Evolutionary conservation across 441 rosid species (phyloP), one percentile per base, ranked within the genome.

Genomic region (Erysimum cheiri): DNA sequence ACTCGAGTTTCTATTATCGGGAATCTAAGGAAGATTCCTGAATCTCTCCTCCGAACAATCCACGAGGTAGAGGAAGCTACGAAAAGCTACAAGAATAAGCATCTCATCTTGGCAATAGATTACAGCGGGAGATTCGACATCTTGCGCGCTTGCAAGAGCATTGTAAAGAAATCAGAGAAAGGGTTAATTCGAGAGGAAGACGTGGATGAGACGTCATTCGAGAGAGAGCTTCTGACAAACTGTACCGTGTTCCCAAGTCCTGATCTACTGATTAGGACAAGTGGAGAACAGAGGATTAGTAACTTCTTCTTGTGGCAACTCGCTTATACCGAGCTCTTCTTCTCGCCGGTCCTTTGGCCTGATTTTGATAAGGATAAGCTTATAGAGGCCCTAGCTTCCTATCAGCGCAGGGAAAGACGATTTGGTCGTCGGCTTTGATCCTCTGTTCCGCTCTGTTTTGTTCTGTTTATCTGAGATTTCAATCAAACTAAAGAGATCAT

Each of bases 291-390:
- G 11, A 50, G 85, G 35, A 78, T 80, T 6, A 85, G 86, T 71
- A 80, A 81, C 77, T 83, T 82, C 83, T 75, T 80, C 39, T 53
- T 79, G 13, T 85, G 85, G 88, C 88, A 84, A 24, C 67, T 78
- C 0, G 44, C 68, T 65, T 67, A 71, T 26, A 76, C 82, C 2
- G 75, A 69, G 32, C 79, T 84, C 40, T 81, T 70, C 70, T 60
- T 78, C 48, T 75, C 87, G 0, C 66, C 69, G 1, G 80, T 63
- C 0, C 79, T 75, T 33, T 82, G 85, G 85, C 87, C 88, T 8
- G 85, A 85, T 53, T 77, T 81, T 19, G 74, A 67, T 2, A 26
- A 75, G 4, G 41, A 5, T 3, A 33, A 26, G 24, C 0, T 57
- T 41, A 0, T 69, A 1, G 75, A 75, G 12, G 79, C 75, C 8